These are phyloP conservation scores for Geotrichum armillariae DNA, from an alignment of 1,139 yeast genomes.

Conservation along the genomic window DNA sequence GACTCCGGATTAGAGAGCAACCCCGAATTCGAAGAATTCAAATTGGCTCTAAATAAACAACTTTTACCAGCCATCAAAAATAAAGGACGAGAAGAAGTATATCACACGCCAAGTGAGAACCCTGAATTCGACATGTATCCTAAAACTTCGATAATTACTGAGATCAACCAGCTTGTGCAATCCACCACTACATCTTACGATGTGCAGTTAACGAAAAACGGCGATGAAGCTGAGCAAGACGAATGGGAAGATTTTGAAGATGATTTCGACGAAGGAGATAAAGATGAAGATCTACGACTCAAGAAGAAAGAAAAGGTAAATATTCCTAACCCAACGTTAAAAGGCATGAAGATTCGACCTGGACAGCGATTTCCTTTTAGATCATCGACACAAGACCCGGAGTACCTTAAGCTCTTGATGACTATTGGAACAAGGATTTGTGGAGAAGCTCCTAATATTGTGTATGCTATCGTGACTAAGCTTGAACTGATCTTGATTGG, in stretches of 20 bases:
- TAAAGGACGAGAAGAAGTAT: background rate
- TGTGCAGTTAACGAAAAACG: constrained; percentile 15
- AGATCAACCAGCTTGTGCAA: constrained; percentile 16
- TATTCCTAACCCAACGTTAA: background rate
- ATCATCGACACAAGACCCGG: background rate
- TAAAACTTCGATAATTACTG: constrained; percentile 6
- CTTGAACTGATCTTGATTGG: background rate
- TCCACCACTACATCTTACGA: constrained; percentile 18
- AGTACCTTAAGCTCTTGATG: background rate
- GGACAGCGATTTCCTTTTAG: constrained; percentile 3
- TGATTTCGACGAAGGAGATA: background rate
- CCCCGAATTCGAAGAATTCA: constrained; percentile 4
- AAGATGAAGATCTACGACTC: background rate
- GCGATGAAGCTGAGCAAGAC: background rate
- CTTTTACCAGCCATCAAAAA: background rate
- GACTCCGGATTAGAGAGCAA: background rate
- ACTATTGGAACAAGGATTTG: background rate
- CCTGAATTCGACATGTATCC: constrained; percentile 8
- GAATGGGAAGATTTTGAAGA: constrained; percentile 10
- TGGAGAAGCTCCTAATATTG: background rate
- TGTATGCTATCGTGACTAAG: background rate
- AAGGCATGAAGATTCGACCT: constrained; percentile 11
- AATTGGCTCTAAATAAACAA: constrained; percentile 5
- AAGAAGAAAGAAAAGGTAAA: background rate
- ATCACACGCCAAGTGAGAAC: background rate